phyloP scores from a whole-genome alignment of 2,329 filamentous ascomycete species.

The Huntiella moniliformis region DNA sequence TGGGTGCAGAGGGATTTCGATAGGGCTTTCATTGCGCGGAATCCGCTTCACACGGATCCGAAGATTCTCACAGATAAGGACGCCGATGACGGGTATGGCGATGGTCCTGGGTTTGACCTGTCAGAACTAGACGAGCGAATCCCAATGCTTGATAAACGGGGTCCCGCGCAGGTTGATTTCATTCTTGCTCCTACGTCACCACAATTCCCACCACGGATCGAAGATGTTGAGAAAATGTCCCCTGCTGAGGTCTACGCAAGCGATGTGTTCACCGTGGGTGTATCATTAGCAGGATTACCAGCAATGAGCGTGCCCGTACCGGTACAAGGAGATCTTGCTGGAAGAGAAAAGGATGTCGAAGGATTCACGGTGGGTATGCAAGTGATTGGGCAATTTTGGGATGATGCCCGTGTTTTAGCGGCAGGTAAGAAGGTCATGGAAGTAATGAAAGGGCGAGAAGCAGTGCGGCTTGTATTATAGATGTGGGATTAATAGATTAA shows the following conservation, averaged over 20 bases:
- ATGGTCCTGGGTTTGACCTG: constrained; percentile 30
- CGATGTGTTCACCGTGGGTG: constrained; percentile 89
- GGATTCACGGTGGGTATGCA: constrained; percentile 40
- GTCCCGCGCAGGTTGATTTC: constrained; percentile 56
- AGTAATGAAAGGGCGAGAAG: constrained; percentile 13
- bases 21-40: constrained; percentile 47
- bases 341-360: constrained; percentile 15
- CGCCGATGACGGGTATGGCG: background rate
- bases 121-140: constrained; percentile 38
- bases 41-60: constrained; percentile 41
- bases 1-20: constrained; percentile 80
- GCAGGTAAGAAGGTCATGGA: constrained; percentile 31
- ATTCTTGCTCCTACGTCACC: constrained; percentile 77
- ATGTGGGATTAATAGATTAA: background rate
- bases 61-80: background rate
- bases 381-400: constrained; percentile 64
- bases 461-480: background rate
- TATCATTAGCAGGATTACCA: constrained; percentile 77
- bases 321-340: constrained; percentile 14
- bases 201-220: constrained; percentile 47
- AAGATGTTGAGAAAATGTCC: constrained; percentile 30
- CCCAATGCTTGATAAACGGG: constrained; percentile 34
- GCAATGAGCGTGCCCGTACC: constrained; percentile 58
- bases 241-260: constrained; percentile 70
- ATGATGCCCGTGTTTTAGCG: constrained; percentile 45